A percentile compares a stretch with the other conserved stretches of the same genome.
Conservation (phyloP, 106 monocot species). For the Narthecium ossifragum region DNA sequence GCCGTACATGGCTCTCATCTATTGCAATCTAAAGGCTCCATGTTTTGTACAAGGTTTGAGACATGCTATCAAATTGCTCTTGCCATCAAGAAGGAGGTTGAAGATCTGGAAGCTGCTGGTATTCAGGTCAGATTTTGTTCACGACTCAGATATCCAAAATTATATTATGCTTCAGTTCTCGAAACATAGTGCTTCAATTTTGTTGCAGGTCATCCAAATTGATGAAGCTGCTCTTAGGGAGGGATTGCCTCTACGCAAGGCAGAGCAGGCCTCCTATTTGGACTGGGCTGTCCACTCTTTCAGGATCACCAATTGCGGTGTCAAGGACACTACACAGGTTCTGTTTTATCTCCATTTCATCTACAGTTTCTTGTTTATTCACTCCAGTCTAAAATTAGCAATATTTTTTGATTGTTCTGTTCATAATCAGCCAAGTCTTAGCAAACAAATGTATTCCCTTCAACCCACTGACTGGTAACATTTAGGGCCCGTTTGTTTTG, state of each 20-base stretch:
- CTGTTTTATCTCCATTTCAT: neutral
- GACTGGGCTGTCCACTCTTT: conserved; percentile 81
- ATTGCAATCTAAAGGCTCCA: too few species aligned
- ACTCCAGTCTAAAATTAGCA: neutral
- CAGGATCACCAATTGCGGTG: conserved; percentile 71
- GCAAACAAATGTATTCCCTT: too few species aligned
- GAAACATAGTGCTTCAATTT: too few species aligned
- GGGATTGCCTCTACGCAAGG: conserved; percentile 70
- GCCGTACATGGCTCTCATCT: neutral
- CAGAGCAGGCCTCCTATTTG: conserved; percentile 66
- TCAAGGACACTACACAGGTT: conserved; percentile 74
- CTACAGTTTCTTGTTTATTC: neutral
- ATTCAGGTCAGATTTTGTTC: conserved; percentile 26
- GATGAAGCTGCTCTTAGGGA: conserved; percentile 74
- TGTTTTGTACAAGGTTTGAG: conserved; percentile 17
- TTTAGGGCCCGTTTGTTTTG: too few species aligned
- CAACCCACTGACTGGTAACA: too few species aligned
- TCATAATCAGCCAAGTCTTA: too few species aligned
- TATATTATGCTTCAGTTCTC: too few species aligned
- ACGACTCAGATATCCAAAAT: too few species aligned
- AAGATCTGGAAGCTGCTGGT: conserved; percentile 65
- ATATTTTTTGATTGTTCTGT: too few species aligned
- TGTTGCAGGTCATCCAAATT: conserved; percentile 62
- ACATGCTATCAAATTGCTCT: conserved; percentile 77
- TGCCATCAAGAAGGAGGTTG: conserved; percentile 74